Evolutionary conservation across 768 basidiomycete species (phyloP), one percentile per base, ranked within the genome.

Genomic region (Austroboletus eburneus): DNA sequence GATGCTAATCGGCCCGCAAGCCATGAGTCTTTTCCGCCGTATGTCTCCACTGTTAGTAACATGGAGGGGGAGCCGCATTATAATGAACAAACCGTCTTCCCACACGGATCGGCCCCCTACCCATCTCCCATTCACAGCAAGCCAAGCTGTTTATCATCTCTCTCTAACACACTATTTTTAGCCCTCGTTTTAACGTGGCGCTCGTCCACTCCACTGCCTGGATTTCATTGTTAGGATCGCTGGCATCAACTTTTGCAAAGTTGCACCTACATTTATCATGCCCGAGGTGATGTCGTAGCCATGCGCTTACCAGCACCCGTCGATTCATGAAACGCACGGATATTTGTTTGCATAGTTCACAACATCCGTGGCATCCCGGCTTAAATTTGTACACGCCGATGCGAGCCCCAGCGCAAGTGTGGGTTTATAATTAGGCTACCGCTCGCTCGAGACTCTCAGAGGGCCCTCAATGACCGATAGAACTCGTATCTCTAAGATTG

Each of bases 11-110:
- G 63, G 63, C 29, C 49, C 50, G 52, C 39, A 9, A 9, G 12
- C 20, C 4, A 20, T 35, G 65, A 54, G 61, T 12, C 39, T 23
- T 65, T 67, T 63, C 57, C 44, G 64, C 63, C 10, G 50, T 48
- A 52, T 41, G 53, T 44, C 23, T 36, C 42, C 40, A 43, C n/a
- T 9, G 27, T 9, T 18, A 29, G 18, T 24, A 13, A 8, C 18
- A 18, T 18, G 9, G 21, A 48, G 23, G 20, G 39, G 23, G 41
- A 39, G 30, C 30, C 30, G 14, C 30, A n/a, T n/a, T n/a, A 32
- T 13, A 32, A 10, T 32, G 9, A 32, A 32, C 14, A 32, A 32
- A 13, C 13, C 9, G 30, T 14, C 30, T 32, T 32, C 9, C 30
- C 25, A 27, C 25, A 5, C 10, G 25, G 10, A 27, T 5, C 25